Base-by-base conservation (phyloP, 495 filamentous ascomycete genomes). In the Penicillium longicatenatum region DNA sequence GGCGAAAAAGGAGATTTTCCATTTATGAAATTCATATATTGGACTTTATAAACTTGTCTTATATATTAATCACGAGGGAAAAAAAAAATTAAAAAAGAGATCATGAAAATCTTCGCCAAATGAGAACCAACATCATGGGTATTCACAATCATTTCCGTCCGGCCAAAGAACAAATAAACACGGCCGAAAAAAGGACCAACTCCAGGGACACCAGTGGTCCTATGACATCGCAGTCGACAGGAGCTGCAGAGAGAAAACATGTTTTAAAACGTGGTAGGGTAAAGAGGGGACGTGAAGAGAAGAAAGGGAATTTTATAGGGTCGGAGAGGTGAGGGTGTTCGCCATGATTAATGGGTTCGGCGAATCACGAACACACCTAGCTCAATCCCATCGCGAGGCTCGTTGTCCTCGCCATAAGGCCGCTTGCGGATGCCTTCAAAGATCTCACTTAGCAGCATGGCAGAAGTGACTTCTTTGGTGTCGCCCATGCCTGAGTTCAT, bases 351-450 rank as follows among this genome's bases (percentile, higher is more conserved):
- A 45, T 73, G 68, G 20, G 74, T 74, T 54, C 81, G 75, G 54
- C 81, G 79, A 57, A 88, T 79, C 51, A 88, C 80, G 52, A 86
- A 88, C 33, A 88, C 76, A 4, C 85, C 85, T 37, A 88, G 72
- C 60, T 88, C 85, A 31, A 88, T 72, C 0, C 79, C 82, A 43
- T 80, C 79, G 6, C 63, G 72, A 51, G 72, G 78, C 33, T 75
- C 70, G 21, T 62, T 73, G 52, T 74, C 73, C 31, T 76, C 75
- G 29, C 71, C 70, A 54, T 80, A 82, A 11, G 70, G 71, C 41
- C 77, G 71, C 62, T 68, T 70, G 64, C 73, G 76, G 55, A 90
- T 80, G 19, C 86, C 85, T 33, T 88, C 82, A 47, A 87, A 74
- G 50, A 90, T 82, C 61, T 89, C 83, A 46, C 82, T 74, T 22